phyloP scores from a whole-genome alignment of 2,329 filamentous ascomycete genomes.

The Epichloe festucae region DNA sequence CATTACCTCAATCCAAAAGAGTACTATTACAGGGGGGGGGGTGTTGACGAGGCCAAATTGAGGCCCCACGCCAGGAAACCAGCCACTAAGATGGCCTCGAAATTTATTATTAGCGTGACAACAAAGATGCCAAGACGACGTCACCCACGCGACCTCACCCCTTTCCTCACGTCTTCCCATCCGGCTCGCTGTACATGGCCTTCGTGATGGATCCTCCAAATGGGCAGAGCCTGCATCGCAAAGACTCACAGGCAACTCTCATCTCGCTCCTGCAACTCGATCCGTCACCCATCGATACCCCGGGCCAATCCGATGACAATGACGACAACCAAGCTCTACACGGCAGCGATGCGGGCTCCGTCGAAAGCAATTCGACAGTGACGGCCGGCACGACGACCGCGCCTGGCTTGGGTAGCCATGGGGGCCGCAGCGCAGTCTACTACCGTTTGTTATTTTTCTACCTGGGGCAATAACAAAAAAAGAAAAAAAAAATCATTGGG shows the following conservation, averaged over 20 bases:
- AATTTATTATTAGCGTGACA: background rate
- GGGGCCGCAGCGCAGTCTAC: conserved; percentile 56
- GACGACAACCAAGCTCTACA: conserved; percentile 13
- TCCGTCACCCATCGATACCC: conserved; percentile 59
- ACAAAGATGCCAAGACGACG: background rate
- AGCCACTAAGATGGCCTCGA: background rate
- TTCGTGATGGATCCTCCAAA: conserved; percentile 9
- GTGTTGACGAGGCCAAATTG: too few relatives aligned
- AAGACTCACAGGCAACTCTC: conserved; percentile 40
- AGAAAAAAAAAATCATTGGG: background rate
- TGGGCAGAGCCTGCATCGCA: conserved; percentile 12
- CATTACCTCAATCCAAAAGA: too few relatives aligned
- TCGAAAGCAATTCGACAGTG: conserved; percentile 26
- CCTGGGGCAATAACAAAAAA: background rate
- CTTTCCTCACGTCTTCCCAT: background rate
- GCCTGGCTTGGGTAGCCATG: conserved; percentile 34
- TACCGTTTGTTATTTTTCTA: conserved; percentile 48
- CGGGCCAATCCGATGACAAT: conserved; percentile 17
- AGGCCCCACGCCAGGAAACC: background rate
- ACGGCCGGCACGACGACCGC: conserved; percentile 25
- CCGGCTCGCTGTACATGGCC: background rate
- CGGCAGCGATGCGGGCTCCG: conserved; percentile 18
- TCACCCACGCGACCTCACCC: background rate
- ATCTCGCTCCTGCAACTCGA: conserved; percentile 66
- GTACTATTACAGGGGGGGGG: too few relatives aligned